Evolutionary conservation across 78 protist species (phyloP), one percentile per base, ranked within the genome.

Genomic region (Blattamonas nauphoetae): DNA sequence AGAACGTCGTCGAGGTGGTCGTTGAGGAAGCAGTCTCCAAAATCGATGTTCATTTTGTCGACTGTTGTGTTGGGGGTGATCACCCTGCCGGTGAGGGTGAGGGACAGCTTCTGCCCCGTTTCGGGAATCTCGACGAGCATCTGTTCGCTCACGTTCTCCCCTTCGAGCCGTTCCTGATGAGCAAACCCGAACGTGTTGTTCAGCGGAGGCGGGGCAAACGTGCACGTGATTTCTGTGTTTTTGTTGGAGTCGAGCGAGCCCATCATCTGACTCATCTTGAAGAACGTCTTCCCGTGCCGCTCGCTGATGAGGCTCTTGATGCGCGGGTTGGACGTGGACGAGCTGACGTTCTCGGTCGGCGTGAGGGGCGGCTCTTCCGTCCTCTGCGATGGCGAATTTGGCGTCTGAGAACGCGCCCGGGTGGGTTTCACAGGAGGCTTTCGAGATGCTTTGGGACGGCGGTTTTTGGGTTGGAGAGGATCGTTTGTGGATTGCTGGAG

Each of bases 191-290:
- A 29, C 21, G 71, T 55, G 38, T 29, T 55, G 38, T 21, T 21
- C 71, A 55, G 71, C 71, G 71, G 71, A 55, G 71, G 71, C 71
- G 71, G 71, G 71, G 71, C 71, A 21, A 55, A 55, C 21, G 71
- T 55, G 71, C 11, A 29, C 38, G 71, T 21, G 21, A 55, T 21
- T 55, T 11, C 38, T 29, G 21, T 55, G 38, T 11, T 29, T 21
- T 11, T 29, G 71, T 21, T 29, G 38, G 71, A 55, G 21, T 11
- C 11, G 38, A 55, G 38, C 21, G 71, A 55, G 71, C 71, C 71
- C 38, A 55, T 55, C 71, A 55, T 55, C 71, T 11, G 71, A n/a
- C n/a, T n/a, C n/a, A n/a, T n/a, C n/a, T n/a, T n/a, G n/a, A n/a
- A n/a, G n/a, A n/a, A n/a, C n/a, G n/a, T n/a, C n/a, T n/a, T n/a